Base-by-base conservation (phyloP, 2,329 filamentous ascomycete species). In the Apiospora pterosperma region DNA sequence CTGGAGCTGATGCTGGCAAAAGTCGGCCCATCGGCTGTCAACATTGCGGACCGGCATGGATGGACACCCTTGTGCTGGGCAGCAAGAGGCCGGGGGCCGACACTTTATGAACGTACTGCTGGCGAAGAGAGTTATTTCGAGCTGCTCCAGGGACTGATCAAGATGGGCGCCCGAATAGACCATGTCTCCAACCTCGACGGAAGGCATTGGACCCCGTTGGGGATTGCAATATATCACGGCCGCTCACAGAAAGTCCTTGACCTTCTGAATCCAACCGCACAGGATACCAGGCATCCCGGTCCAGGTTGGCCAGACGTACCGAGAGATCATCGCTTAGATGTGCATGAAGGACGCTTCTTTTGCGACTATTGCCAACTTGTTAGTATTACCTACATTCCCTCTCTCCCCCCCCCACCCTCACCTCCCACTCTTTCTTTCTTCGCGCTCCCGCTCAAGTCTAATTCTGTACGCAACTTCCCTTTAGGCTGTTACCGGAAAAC, bases 211-310 rank as follows among this genome's bases (percentile, higher is more conserved):
- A 52, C 44, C 1, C 44, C 44, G 12, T 3, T 19, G 3, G 44
- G 25, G 1, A 31, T 52, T 6, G 44, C 44, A 7, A 19, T 14
- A 3, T 52, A 52, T 5, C 44, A 52, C 6, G 44, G 14, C 4
- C 44, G 25, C 0, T 6, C 5, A 25, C 14, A 31, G 25, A 6
- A 14, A 5, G 25, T 31, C 6, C 12, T 52, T 14, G 14, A 31
- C 2, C 16, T 52, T 4, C 12, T 52, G 44, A 14, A 2, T 3
- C 25, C 44, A 2, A 6, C 6, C 19, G 14, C 4, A 19, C 1
- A 31, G 6, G 5, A 2, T 28, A 1, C 2, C 3, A 4, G 1
- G 25, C 6, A n/a, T n/a, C 3, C 5, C 1, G 44, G 2, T 14
- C 1, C 11, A 14, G 3, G 12, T 1, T 28, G n/a, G 14, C 44